Evolutionary conservation across 768 basidiomycete species (phyloP).

Genomic region (Suillus occidentalis): DNA sequence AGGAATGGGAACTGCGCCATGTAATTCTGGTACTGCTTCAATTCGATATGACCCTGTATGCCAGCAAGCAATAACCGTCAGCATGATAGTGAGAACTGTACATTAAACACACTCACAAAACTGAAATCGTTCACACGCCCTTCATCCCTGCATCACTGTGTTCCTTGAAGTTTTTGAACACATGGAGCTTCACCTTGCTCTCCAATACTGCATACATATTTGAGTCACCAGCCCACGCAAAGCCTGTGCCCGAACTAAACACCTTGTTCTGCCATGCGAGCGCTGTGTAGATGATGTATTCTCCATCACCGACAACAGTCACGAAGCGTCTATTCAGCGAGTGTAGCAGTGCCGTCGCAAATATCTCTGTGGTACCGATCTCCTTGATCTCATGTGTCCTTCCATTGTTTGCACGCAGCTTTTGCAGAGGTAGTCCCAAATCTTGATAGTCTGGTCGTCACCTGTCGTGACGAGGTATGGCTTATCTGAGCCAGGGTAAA

Average conservation of each 20-base stretch:
- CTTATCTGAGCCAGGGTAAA: constrained; percentile 96
- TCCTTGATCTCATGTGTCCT: constrained; percentile 92
- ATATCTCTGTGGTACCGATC: constrained; percentile 94
- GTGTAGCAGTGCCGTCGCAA: constrained; percentile 80
- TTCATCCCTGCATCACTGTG: constrained; percentile 67
- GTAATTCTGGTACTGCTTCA: too few species aligned
- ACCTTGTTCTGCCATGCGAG: constrained; percentile 99
- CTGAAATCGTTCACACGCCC: constrained; percentile 36
- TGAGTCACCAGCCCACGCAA: constrained; percentile 95
- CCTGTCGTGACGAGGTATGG: constrained; percentile 96
- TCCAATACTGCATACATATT: constrained; percentile 97
- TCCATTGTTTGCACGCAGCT: constrained; percentile 98
- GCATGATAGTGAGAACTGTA: neutral
- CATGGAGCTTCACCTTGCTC: constrained; percentile 73
- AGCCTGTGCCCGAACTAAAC: constrained; percentile 88
- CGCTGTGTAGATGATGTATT: constrained; percentile 98
- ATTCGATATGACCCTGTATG: too few species aligned
- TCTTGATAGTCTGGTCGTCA: constrained; percentile 96
- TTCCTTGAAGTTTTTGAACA: constrained; percentile 96
- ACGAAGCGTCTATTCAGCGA: constrained; percentile 97
- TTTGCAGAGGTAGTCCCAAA: constrained; percentile 99
- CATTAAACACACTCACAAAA: neutral
- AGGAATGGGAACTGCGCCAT: neutral
- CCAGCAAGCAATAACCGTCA: neutral
- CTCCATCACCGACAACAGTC: constrained; percentile 95